These are phyloP conservation scores for Termitomyces sp. DNA, from an alignment of 768 basidiomycete species.

Conservation along the genomic window DNA sequence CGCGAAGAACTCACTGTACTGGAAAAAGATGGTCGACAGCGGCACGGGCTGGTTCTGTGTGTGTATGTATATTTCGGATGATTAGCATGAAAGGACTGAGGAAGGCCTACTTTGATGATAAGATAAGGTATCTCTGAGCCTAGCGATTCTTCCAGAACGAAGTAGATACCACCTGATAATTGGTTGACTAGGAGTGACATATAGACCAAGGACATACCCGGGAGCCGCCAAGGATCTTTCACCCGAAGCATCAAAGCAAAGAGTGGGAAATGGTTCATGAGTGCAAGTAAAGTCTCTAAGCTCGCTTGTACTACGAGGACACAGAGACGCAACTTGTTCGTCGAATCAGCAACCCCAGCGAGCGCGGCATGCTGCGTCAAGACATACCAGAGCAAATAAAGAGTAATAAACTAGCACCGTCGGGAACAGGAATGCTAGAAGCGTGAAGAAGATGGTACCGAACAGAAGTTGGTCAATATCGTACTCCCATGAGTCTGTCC, in stretches of 20 bases:
- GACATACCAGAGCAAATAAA: slow-evolving; percentile 63
- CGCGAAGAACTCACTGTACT: slow-evolving; percentile 45
- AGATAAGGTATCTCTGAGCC: slow-evolving; percentile 18
- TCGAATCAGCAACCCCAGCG: background rate
- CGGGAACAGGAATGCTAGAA: slow-evolving; percentile 62
- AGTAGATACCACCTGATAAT: slow-evolving; percentile 26
- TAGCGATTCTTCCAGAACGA: slow-evolving; percentile 22
- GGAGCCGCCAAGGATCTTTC: slow-evolving; percentile 80
- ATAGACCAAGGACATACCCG: slow-evolving; percentile 42
- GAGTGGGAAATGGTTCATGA: slow-evolving; percentile 90
- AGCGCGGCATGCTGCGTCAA: slow-evolving; percentile 56
- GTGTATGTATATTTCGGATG: background rate
- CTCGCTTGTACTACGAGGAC: slow-evolving; percentile 55
- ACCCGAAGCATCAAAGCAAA: slow-evolving; percentile 80
- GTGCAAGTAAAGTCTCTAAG: slow-evolving; percentile 61
- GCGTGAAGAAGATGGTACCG: slow-evolving; percentile 83
- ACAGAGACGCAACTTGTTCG: slow-evolving; percentile 42
- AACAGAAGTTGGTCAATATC: slow-evolving; percentile 93
- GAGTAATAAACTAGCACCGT: slow-evolving; percentile 85
- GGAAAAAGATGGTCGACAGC: slow-evolving; percentile 46
- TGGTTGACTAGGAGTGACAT: background rate
- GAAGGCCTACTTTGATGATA: slow-evolving; percentile 25
- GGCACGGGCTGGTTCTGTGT: slow-evolving; percentile 49
- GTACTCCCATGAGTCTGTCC: slow-evolving; percentile 89
- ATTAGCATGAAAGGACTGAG: background rate